phyloP scores from a whole-genome alignment of 768 basidiomycete genomes.

The Coprinellus micaceus region DNA sequence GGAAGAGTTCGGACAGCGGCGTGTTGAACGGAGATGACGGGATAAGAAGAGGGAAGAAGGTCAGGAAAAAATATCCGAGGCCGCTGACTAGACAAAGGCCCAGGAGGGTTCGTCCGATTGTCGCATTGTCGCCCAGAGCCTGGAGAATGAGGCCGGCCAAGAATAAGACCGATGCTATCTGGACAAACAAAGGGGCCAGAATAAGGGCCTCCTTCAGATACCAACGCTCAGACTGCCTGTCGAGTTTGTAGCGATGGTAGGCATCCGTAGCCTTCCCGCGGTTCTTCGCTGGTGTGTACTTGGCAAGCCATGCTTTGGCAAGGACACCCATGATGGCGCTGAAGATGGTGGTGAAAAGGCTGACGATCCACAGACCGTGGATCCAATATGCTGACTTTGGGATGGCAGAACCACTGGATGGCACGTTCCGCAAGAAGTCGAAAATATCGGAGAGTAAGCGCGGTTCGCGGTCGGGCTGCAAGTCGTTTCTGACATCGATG shows the following conservation, averaged over 20 bases:
- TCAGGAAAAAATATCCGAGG: not conserved
- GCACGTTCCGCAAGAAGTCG: conserved; percentile 4
- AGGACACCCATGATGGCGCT: conserved; percentile 25
- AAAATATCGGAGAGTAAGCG: conserved; percentile 10
- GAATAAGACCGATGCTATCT: conserved; percentile 16
- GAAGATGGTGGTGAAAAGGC: conserved; percentile 21
- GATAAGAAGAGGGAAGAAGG: not conserved
- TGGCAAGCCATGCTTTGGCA: conserved; percentile 19
- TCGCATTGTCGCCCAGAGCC: not conserved
- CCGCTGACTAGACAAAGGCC: not conserved
- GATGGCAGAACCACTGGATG: conserved; percentile 14
- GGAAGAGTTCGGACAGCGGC: not conserved
- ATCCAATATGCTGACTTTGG: no score
- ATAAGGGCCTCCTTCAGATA: conserved; percentile 14
- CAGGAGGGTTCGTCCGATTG: not conserved
- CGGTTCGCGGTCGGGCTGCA: conserved; percentile 16
- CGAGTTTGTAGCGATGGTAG: conserved; percentile 15
- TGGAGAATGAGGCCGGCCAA: conserved; percentile 14
- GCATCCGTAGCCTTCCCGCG: conserved; percentile 15
- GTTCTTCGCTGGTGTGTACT: conserved; percentile 14
- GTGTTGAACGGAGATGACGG: conserved; percentile 3
- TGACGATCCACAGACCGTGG: conserved; percentile 24
- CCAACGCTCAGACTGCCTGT: conserved; percentile 15
- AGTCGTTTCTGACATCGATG: conserved; percentile 16
- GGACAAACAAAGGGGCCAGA: conserved; percentile 14